These are phyloP conservation scores for Aspergillus nanangensis DNA, from an alignment of 495 filamentous ascomycete genomes.

Conservation along the genomic window DNA sequence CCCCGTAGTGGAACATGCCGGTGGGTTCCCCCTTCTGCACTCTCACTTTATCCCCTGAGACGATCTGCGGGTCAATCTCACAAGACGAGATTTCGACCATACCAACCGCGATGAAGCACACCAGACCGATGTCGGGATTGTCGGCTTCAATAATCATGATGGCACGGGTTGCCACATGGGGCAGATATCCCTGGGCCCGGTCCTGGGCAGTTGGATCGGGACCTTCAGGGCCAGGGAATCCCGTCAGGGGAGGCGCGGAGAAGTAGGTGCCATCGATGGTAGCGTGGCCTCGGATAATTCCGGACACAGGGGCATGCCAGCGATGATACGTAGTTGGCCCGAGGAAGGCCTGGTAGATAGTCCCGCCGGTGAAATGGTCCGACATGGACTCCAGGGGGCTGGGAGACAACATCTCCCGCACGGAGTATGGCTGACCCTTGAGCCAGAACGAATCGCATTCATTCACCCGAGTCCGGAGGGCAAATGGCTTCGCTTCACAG, in stretches of 20 bases:
- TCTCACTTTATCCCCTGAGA: neutral
- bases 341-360: slow-evolving; percentile 56
- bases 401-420: slow-evolving; percentile 54
- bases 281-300: slow-evolving; percentile 37
- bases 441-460: slow-evolving; percentile 49
- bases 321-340: slow-evolving; percentile 52
- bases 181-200: slow-evolving; percentile 52
- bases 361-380: slow-evolving; percentile 41
- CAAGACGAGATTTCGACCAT: slow-evolving; percentile 2
- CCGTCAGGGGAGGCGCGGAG: slow-evolving; percentile 45
- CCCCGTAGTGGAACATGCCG: slow-evolving; percentile 7
- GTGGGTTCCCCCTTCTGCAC: slow-evolving; percentile 2
- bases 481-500: slow-evolving; percentile 47
- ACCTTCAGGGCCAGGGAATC: slow-evolving; percentile 14
- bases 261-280: slow-evolving; percentile 55
- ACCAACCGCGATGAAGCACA: slow-evolving; percentile 1
- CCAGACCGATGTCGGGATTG: neutral
- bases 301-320: slow-evolving; percentile 55
- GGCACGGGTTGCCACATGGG: slow-evolving; percentile 25
- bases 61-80: neutral
- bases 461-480: neutral
- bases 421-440: slow-evolving; percentile 57
- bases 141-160: slow-evolving; percentile 5
- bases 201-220: slow-evolving; percentile 21
- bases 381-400: slow-evolving; percentile 35